These are phyloP conservation scores for Eimeria brunetti DNA, from an alignment of 169 alveolate genomes.

Conservation along the genomic window DNA sequence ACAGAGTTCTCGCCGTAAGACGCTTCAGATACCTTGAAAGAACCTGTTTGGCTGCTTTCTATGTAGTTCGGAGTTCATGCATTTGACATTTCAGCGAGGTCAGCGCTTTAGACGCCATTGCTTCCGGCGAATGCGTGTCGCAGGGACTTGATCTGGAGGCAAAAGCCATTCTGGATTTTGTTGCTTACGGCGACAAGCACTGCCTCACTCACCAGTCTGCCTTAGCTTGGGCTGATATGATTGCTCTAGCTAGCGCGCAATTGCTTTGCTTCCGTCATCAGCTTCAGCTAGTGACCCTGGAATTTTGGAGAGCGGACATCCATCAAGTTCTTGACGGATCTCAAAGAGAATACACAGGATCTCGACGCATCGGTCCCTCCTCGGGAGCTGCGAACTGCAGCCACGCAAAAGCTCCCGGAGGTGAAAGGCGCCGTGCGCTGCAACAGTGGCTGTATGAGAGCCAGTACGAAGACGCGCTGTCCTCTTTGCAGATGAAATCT, in stretches of 20 bases:
- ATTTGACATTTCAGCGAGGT: neutral
- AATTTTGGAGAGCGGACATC: slow-evolving; percentile 63
- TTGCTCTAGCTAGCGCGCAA: slow-evolving; percentile 52
- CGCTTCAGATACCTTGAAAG: neutral
- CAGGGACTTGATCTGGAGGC: slow-evolving; percentile 67
- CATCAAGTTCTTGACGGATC: slow-evolving; percentile 38
- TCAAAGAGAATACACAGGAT: neutral
- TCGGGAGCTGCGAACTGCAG: neutral
- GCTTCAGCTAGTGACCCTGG: slow-evolving; percentile 62
- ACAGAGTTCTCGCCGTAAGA: slow-evolving; percentile 49
- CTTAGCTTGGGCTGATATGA: slow-evolving; percentile 73
- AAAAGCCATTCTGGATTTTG: slow-evolving; percentile 15
- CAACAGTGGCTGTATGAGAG: slow-evolving; percentile 73
- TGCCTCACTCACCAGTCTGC: slow-evolving; percentile 49
- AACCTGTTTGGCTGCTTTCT: neutral
- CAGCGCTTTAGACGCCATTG: neutral
- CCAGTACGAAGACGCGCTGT: slow-evolving; percentile 51
- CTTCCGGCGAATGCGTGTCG: neutral
- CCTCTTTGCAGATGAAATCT: slow-evolving; percentile 4
- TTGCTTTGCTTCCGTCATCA: slow-evolving; percentile 59
- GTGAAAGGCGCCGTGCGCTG: slow-evolving; percentile 42
- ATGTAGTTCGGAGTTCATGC: neutral
- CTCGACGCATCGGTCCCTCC: neutral
- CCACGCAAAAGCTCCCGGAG: neutral
- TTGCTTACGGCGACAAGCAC: neutral